A percentile compares a stretch with the other conserved stretches of the same genome.
phyloP scores from a whole-genome alignment of 2,329 filamentous ascomycete genomes.

The Decorospora gaudefroyi region DNA sequence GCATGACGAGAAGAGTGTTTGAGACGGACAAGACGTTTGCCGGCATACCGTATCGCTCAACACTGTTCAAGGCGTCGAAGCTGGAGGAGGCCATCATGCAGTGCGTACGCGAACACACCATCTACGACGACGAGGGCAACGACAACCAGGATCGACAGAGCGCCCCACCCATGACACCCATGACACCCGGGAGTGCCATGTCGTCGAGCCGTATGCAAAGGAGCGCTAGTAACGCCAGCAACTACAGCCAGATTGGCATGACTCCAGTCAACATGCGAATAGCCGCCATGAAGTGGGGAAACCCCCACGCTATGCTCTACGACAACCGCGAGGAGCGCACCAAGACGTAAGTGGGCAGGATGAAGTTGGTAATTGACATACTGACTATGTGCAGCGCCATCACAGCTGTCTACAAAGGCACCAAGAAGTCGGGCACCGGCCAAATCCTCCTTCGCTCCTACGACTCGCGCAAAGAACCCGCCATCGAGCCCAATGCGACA shows the following conservation, averaged over 20 bases:
- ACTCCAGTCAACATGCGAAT: conserved; percentile 59
- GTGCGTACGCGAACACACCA: conserved; percentile 78
- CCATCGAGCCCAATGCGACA: conserved; percentile 88
- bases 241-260: conserved; percentile 77
- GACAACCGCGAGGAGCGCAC: conserved; percentile 83
- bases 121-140: conserved; percentile 80
- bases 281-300: conserved; percentile 66
- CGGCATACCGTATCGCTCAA: conserved; percentile 91
- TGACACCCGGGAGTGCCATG: conserved; percentile 42
- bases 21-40: conserved; percentile 98
- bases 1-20: conserved; percentile 91
- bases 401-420: conserved; percentile 88
- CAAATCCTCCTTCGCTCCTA: conserved; percentile 86
- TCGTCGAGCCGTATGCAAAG: conserved; percentile 54
- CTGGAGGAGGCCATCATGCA: conserved; percentile 92
- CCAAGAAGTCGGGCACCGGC: conserved; percentile 63
- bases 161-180: conserved; percentile 52
- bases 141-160: conserved; percentile 59
- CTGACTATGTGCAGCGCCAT: conserved; percentile 66
- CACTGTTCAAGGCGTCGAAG: conserved; percentile 94
- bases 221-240: conserved; percentile 78
- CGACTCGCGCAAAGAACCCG: conserved; percentile 88
- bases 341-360: conserved; percentile 72
- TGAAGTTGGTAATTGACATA: neutral
- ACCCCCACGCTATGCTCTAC: conserved; percentile 85